Evolutionary conservation across 306 rosid genomes (phyloP), one percentile per base, ranked within the genome.

Genomic region (Vicia faba): DNA sequence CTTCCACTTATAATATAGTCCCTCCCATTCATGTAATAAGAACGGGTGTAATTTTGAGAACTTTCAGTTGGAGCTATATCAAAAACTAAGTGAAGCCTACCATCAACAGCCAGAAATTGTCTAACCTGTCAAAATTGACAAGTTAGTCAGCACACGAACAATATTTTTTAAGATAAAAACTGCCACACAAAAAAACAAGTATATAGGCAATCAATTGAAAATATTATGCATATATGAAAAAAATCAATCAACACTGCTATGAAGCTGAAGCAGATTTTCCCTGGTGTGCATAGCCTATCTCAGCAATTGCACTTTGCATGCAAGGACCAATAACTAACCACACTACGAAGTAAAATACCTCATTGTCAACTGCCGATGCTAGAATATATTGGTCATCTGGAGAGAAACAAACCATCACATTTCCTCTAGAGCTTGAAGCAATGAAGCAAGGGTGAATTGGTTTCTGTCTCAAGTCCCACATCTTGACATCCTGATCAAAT

Each of bases 351-450:
- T 25, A 36, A 15, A 53, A 74, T 74, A 87, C 96, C 96, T 89
- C 96, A 36, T 89, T 89, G 72, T 89, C 96, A 45, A 85, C 91
- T 14, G 95, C 96, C 33, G 96, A 89, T 53, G 81, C 87, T 49
- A 89, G 89, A 63, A 89, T 83, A 84, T 78, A 87, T 68, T 85
- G 89, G 80, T 89, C 96, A 78, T 89, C 96, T 11, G 96, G 96
- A 71, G 96, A 89, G 77, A 89, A 89, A 81, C 95, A 89, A 72
- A 84, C 96, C 96, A 89, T 89, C 77, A 87, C 96, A 79, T 89
- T 89, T 26, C 96, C 96, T 75, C 65, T 87, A 43, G 82, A 80
- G 79, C 96, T 89, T 38, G 95, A 81, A 76, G 91, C 78, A 65
- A 91, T 80, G 80, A 82, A 89, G 75, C 95, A 87, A 18, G 95